phyloP scores from a whole-genome alignment of 257 asterid species.

The Salvia hispanica region DNA sequence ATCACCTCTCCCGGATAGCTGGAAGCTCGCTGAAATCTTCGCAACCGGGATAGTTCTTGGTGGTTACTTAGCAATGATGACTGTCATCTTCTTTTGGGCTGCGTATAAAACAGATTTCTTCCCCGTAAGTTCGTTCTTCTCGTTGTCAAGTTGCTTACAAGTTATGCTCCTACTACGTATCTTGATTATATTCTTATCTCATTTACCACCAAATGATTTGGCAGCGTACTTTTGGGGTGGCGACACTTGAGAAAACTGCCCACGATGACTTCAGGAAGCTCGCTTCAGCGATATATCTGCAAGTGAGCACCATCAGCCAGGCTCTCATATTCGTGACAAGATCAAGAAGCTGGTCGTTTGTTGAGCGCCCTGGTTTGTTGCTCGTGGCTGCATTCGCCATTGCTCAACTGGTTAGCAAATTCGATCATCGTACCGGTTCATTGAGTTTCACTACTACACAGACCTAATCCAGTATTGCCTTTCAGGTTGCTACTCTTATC shows the following conservation, averaged over 20 bases:
- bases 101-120: constrained; percentile 56
- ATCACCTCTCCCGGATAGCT: constrained; percentile 97
- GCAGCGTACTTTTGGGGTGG: constrained; percentile 76
- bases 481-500: constrained; percentile 87
- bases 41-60: constrained; percentile 92
- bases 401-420: constrained; percentile 73
- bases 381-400: constrained; percentile 75
- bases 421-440: not conserved
- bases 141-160: not conserved
- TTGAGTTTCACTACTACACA: too few relatives aligned
- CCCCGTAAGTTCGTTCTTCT: constrained; percentile 40
- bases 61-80: constrained; percentile 94
- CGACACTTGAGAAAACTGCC: constrained; percentile 92
- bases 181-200: not conserved
- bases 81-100: constrained; percentile 96
- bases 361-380: constrained; percentile 90
- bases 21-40: constrained; percentile 93
- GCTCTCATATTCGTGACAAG: constrained; percentile 94
- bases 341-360: constrained; percentile 89
- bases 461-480: too few relatives aligned
- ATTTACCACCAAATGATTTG: not conserved
- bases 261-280: constrained; percentile 92
- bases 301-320: constrained; percentile 97
- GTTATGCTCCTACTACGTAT: not conserved
- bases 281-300: constrained; percentile 93